Base-by-base conservation (phyloP, 2,329 filamentous ascomycete genomes). In the Rutstroemia sp. region DNA sequence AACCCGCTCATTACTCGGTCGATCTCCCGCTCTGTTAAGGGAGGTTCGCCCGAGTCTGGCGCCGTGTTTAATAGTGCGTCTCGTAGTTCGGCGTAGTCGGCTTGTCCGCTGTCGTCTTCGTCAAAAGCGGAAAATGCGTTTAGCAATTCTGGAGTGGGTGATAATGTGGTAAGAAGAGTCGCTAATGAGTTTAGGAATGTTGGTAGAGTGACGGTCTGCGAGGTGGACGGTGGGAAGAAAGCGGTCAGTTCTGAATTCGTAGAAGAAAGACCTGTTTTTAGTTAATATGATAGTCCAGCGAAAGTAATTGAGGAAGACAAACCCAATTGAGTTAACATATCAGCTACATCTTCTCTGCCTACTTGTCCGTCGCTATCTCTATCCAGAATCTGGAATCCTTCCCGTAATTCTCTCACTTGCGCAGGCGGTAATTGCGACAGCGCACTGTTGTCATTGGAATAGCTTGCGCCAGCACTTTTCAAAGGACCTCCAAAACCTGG, bases 101-200 rank as follows among this genome's bases (percentile, higher is more conserved):
- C 84, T 71, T 96, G 91, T 3, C 94, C 94, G 66, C 88, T 94
- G 70, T 99, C 94, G 61, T 95, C 91, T 60, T 95, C 89, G 68
- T 99, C 94, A 69, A 97, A 97, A 0, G 94, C 94, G 2, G 90
- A 90, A 64, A 99, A 92, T 0, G 94, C 94, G 1, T 91, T 92
- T 19, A 90, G 76, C 9, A 99, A 79, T 69, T 99, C 94, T 16
- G 83, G 80, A 21, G 84, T 82, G 0, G 88, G 85, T 0, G 90
- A 95, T 18, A 97, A 77, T 0, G 85, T 80, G 1, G 83, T 82
- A 3, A 97, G 77, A 2, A 88, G 80, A 9, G 82, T 81, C 0
- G 92, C 88, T 2, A 99, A 77, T 1, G 85, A 86, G 68, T 90
- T 92, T 21, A 99, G 79, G 69, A 95, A 99, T 3, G 85, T 82